Conservation (phyloP, 495 filamentous ascomycete species). For the Penicillium cataractarum region DNA sequence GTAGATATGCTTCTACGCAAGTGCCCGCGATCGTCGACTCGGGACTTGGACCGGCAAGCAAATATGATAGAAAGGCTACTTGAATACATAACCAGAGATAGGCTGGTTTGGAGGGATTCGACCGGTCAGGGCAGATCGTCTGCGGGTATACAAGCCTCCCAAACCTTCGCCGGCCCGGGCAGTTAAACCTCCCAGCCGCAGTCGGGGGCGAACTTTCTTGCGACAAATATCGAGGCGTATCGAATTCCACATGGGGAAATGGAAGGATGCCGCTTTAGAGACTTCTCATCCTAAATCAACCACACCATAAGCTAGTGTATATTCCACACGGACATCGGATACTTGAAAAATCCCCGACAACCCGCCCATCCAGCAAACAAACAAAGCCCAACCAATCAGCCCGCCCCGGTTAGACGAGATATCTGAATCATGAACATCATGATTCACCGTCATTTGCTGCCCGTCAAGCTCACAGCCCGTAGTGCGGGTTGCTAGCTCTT, state of each 20-base stretch:
- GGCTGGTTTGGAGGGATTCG: not conserved
- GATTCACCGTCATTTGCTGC: conserved; percentile 1
- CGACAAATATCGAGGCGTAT: too few species aligned
- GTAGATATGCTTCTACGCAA: conserved; percentile 4
- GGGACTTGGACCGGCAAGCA: not conserved
- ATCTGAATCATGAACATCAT: not conserved
- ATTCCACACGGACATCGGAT: not conserved
- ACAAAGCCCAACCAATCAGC: not conserved
- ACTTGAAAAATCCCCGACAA: not conserved
- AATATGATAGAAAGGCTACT: not conserved
- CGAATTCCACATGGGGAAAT: not conserved
- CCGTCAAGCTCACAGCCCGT: not conserved
- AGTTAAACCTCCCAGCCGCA: not conserved
- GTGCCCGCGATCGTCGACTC: conserved; percentile 4
- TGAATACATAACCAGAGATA: not conserved
- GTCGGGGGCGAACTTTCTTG: not conserved
- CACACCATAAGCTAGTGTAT: too few species aligned
- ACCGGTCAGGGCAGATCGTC: not conserved
- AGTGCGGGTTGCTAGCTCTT: conserved; percentile 6
- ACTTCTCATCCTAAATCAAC: too few species aligned
- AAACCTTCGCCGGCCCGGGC: conserved; percentile 1
- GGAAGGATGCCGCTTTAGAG: not conserved
- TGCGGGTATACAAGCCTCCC: not conserved
- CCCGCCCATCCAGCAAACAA: not conserved
- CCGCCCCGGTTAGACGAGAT: not conserved